Evolutionary conservation across 31 red algal genomes (phyloP).

Genomic region (Bonnemaisonia californica): DNA sequence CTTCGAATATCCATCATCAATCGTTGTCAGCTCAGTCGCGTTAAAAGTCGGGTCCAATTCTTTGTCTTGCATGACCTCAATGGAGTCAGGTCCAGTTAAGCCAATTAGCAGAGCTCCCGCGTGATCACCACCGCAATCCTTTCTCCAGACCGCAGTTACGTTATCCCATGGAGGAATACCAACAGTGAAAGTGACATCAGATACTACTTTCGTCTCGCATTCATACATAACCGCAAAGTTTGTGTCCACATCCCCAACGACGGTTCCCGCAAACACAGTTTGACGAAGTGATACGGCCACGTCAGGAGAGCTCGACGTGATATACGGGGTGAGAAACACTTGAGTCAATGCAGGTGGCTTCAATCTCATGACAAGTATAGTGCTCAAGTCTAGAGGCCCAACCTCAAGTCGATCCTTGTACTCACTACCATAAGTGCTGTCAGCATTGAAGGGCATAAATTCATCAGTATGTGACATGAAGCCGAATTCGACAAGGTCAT

Average conservation of each 20-base stretch:
- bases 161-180: constrained; percentile 83
- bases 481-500: constrained; percentile 49
- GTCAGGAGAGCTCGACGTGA: constrained; percentile 34
- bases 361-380: constrained; percentile 33
- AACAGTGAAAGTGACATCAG: constrained; percentile 57
- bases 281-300: constrained; percentile 53
- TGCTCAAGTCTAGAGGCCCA: constrained; percentile 51
- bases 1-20: constrained; percentile 25
- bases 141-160: constrained; percentile 68
- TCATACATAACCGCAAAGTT: constrained; percentile 69
- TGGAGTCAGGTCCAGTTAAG: constrained; percentile 29
- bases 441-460: constrained; percentile 49
- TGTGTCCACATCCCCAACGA: constrained; percentile 34
- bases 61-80: constrained; percentile 71
- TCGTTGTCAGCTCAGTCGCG: constrained; percentile 40
- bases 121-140: constrained; percentile 70
- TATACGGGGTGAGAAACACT: constrained; percentile 47
- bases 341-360: constrained; percentile 42
- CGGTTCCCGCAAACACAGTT: constrained; percentile 33
- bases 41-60: constrained; percentile 55
- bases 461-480: constrained; percentile 35
- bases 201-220: constrained; percentile 29
- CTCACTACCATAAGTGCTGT: constrained; percentile 65
- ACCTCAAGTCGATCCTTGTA: constrained; percentile 52
- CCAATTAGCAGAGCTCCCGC: constrained; percentile 67